Percentiles rank a stretch among this genome's conserved stretches.
Evolutionary conservation across 495 filamentous ascomycete species (phyloP).

Genomic region (Hypoxylon trugodes): DNA sequence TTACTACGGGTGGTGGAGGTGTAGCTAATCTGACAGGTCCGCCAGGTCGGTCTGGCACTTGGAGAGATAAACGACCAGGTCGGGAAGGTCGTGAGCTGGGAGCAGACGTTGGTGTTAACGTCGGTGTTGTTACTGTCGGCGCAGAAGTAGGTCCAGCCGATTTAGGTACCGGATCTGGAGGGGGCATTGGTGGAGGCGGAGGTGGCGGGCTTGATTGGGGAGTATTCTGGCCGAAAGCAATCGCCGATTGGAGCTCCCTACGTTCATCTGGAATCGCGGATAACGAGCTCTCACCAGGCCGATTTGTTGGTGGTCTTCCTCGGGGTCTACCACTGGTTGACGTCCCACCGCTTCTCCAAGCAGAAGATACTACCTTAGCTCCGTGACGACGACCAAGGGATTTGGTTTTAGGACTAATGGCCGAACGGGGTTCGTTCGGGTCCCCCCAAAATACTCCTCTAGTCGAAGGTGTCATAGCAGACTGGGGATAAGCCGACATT

Average conservation of each 20-base stretch:
- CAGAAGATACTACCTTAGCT: constrained; percentile 88
- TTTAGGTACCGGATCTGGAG: constrained; percentile 43
- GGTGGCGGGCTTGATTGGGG: constrained; percentile 30
- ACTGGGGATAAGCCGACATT: constrained; percentile 76
- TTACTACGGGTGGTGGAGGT: constrained; percentile 66
- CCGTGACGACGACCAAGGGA: constrained; percentile 77
- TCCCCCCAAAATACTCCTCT: constrained; percentile 59
- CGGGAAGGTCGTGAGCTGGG: constrained; percentile 35
- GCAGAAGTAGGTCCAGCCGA: constrained; percentile 35
- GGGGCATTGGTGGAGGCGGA: constrained; percentile 34
- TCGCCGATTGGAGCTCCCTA: constrained; percentile 44
- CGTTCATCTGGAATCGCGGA: constrained; percentile 78
- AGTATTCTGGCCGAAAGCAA: constrained; percentile 29
- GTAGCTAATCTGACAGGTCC: constrained; percentile 81
- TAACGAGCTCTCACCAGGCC: constrained; percentile 75
- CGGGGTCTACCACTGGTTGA: constrained; percentile 77
- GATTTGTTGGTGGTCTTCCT: constrained; percentile 85
- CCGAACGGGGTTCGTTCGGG: constrained; percentile 70
- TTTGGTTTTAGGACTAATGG: constrained; percentile 71
- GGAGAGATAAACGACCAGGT: constrained; percentile 73
- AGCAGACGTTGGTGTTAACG: constrained; percentile 37
- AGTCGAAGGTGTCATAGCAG: constrained; percentile 74
- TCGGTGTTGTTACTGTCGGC: constrained; percentile 25
- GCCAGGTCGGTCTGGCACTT: constrained; percentile 79
- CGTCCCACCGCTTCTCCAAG: constrained; percentile 80